A percentile compares a stretch with the other conserved stretches of the same genome.
Evolutionary conservation across 257 asterid species (phyloP).

Genomic region (Solanum sparsipilum): DNA sequence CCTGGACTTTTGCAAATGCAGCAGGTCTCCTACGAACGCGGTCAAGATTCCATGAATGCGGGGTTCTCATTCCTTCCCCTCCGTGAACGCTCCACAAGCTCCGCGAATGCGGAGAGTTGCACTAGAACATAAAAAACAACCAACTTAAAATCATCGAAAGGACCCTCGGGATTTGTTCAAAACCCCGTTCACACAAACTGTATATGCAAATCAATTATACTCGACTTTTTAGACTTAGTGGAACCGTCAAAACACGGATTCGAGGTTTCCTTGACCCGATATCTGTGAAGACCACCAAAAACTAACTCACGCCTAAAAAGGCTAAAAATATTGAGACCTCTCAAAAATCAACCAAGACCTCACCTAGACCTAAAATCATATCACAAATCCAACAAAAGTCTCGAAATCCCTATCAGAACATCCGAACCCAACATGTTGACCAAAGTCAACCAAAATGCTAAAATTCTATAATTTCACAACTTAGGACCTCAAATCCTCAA

Average conservation of each 20-base stretch:
- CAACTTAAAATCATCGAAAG: not conserved
- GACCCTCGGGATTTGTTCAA: not conserved
- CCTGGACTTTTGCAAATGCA: too few species aligned
- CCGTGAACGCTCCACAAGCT: too few species aligned
- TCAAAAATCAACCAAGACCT: not conserved
- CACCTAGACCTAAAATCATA: not conserved
- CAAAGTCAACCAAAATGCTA: not conserved
- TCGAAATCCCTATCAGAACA: not conserved
- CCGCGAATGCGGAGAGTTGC: not conserved
- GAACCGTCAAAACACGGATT: not conserved
- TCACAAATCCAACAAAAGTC: not conserved
- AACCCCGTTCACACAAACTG: not conserved
- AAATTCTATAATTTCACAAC: too few species aligned
- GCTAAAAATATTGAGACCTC: not conserved
- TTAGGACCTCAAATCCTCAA: not conserved
- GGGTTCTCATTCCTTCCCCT: too few species aligned
- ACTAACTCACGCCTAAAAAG: not conserved
- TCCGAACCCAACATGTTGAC: not conserved
- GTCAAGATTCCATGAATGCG: not conserved
- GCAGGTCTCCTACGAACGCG: not conserved
- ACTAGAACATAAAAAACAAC: not conserved
- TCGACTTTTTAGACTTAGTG: not conserved
- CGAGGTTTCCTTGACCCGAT: not conserved
- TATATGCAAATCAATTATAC: too few species aligned
- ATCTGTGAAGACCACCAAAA: not conserved